phyloP scores from a whole-genome alignment of 306 rosid genomes.

The Sesbania bispinosa region DNA sequence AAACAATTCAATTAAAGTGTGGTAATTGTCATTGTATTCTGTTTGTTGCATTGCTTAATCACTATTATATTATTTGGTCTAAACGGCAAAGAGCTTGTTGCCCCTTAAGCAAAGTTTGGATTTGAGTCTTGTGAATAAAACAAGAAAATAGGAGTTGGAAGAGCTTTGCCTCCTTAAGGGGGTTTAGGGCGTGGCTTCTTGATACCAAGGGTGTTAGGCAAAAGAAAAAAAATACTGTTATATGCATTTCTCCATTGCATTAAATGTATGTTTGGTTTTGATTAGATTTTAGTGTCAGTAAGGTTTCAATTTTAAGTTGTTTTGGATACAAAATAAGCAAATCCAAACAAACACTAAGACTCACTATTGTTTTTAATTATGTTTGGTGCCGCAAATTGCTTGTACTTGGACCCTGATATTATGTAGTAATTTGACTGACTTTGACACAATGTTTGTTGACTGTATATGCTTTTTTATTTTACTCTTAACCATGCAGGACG shows the following conservation, averaged over 20 bases:
- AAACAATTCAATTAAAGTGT: not conserved
- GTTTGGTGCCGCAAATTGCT: not conserved
- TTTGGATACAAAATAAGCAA: not conserved
- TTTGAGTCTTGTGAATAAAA: too few relatives aligned
- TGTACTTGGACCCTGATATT: not conserved
- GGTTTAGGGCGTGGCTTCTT: too few relatives aligned
- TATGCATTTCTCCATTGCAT: not conserved
- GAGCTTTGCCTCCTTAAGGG: too few relatives aligned
- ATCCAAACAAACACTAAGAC: not conserved
- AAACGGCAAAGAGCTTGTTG: too few relatives aligned
- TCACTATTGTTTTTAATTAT: not conserved
- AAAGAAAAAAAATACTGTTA: too few relatives aligned
- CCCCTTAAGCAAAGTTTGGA: too few relatives aligned
- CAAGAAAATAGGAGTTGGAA: too few relatives aligned
- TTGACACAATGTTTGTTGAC: not conserved
- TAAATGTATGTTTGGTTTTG: not conserved
- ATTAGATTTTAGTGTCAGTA: not conserved
- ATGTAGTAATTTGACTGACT: not conserved
- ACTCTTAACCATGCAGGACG: constrained; percentile 58
- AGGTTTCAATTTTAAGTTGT: not conserved
- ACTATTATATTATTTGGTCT: not conserved
- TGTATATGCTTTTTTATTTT: constrained; percentile 23
- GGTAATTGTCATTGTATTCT: not conserved
- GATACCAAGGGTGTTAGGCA: too few relatives aligned
- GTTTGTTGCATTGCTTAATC: not conserved